Percentiles rank a stretch among this genome's conserved stretches.
These are phyloP conservation scores for Arxiozyma bovina DNA, from an alignment of 1,139 yeast genomes.

Conservation along the genomic window DNA sequence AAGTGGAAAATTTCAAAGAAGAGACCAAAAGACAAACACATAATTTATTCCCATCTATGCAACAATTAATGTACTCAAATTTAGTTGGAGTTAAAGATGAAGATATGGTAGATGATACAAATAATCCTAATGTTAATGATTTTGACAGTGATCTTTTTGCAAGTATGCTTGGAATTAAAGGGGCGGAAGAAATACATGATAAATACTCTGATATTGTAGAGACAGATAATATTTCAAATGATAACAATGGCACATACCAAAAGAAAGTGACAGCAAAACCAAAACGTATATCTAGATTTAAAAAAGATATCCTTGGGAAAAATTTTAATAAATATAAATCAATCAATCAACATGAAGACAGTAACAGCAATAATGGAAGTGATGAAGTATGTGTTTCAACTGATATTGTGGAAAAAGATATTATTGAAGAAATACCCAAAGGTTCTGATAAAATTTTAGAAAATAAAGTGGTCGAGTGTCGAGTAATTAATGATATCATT, in stretches of 20 bases:
- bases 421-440: not conserved
- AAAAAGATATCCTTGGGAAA: slow-evolving; percentile 13
- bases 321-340: not conserved
- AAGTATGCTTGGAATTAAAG: slow-evolving; percentile 26
- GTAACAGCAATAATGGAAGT: not conserved
- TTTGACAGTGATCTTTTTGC: slow-evolving; percentile 30
- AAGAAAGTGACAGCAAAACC: slow-evolving; percentile 10
- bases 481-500: slow-evolving; percentile 1
- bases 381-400: not conserved
- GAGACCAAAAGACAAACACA: slow-evolving; percentile 36
- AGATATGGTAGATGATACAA: slow-evolving; percentile 11
- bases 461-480: not conserved
- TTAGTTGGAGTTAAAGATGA: slow-evolving; percentile 12
- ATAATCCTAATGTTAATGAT: slow-evolving; percentile 15
- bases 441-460: slow-evolving; percentile 4
- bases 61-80: not conserved
- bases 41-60: slow-evolving; percentile 8
- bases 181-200: slow-evolving; percentile 27
- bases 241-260: slow-evolving; percentile 6
- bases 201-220: slow-evolving; percentile 15
- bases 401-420: slow-evolving; percentile 4
- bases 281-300: slow-evolving; percentile 27
- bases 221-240: slow-evolving; percentile 4
- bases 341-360: not conserved
- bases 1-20: slow-evolving; percentile 49